phyloP scores from a whole-genome alignment of 129 eudicot species.

The Helichrysum umbraculigerum region DNA sequence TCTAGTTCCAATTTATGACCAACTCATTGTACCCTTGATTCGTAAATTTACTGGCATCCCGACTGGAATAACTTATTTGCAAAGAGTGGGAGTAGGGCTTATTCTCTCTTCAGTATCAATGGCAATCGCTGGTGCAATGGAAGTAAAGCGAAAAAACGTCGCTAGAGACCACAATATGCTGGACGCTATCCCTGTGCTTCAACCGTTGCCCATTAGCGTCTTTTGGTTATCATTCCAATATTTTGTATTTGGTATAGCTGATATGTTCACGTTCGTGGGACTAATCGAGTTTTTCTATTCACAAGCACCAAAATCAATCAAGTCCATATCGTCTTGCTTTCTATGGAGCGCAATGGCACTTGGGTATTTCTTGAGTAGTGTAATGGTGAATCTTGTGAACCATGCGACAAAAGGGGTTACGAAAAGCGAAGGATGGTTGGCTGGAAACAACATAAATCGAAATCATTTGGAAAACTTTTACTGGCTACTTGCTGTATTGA shows the following conservation, averaged over 20 bases:
- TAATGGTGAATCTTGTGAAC: constrained; percentile 59
- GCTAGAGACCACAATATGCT: constrained; percentile 57
- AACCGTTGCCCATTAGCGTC: constrained; percentile 66
- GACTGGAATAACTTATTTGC: constrained; percentile 70
- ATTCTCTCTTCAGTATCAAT: constrained; percentile 61
- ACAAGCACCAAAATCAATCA: constrained; percentile 55
- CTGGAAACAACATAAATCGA: constrained; percentile 65
- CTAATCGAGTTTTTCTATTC: constrained; percentile 77
- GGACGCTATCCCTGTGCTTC: constrained; percentile 53
- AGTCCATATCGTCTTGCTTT: constrained; percentile 69
- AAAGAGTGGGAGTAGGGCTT: constrained; percentile 70
- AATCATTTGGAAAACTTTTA: constrained; percentile 62
- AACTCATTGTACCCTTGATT: constrained; percentile 49
- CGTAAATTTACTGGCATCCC: constrained; percentile 60
- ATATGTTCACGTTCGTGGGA: constrained; percentile 70
- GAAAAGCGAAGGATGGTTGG: constrained; percentile 66
- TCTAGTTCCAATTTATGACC: constrained; percentile 59
- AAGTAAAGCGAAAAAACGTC: constrained; percentile 57
- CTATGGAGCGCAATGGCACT: constrained; percentile 76
- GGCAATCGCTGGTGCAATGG: constrained; percentile 66
- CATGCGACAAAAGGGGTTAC: constrained; percentile 46
- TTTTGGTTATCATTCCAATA: constrained; percentile 63
- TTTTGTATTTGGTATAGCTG: constrained; percentile 72
- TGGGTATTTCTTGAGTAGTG: constrained; percentile 63
- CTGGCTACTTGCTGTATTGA: constrained; percentile 62